Percentiles rank a stretch among this genome's conserved stretches.
Evolutionary conservation across 2,329 filamentous ascomycete species (phyloP).

Genomic region (Hypomyces rosellus): DNA sequence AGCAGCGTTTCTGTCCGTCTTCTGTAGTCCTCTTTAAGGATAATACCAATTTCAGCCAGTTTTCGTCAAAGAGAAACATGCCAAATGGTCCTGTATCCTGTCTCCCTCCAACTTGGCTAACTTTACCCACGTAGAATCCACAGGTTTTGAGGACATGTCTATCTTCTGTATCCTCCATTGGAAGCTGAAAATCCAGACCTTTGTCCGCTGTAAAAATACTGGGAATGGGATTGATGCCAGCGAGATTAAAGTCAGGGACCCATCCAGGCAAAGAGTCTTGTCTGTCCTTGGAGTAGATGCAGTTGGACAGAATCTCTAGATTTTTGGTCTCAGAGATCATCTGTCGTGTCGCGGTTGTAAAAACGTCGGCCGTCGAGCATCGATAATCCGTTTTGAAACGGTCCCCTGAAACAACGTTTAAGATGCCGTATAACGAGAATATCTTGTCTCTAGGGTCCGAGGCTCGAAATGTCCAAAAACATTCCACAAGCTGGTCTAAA

Average conservation of each 20-base stretch:
- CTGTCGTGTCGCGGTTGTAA: constrained; percentile 15
- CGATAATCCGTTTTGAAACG: constrained; percentile 17
- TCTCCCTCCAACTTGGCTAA: constrained; percentile 12
- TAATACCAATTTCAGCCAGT: constrained; percentile 16
- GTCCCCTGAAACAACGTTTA: constrained; percentile 16
- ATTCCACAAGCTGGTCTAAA: constrained; percentile 13
- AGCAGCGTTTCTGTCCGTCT: constrained; percentile 7
- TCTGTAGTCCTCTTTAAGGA: constrained; percentile 11
- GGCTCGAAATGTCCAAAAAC: constrained; percentile 21
- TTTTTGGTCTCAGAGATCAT: constrained; percentile 15
- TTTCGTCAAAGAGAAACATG: constrained; percentile 18
- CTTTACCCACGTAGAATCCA: constrained; percentile 13
- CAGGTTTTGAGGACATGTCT: constrained; percentile 6
- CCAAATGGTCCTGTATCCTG: constrained; percentile 10
- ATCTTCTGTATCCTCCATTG: not conserved
- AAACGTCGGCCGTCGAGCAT: constrained; percentile 16
- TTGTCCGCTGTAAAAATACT: constrained; percentile 17
- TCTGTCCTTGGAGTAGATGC: constrained; percentile 10
- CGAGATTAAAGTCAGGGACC: constrained; percentile 20
- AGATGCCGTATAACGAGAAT: constrained; percentile 19
- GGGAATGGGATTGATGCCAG: constrained; percentile 16
- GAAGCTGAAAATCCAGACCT: constrained; percentile 11
- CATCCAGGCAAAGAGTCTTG: constrained; percentile 15
- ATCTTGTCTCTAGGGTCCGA: constrained; percentile 21
- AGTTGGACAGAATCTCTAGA: constrained; percentile 14